These are phyloP conservation scores for Trichosporon sp. DNA, from an alignment of 1,284 basidiomycete genomes.

Conservation along the genomic window DNA sequence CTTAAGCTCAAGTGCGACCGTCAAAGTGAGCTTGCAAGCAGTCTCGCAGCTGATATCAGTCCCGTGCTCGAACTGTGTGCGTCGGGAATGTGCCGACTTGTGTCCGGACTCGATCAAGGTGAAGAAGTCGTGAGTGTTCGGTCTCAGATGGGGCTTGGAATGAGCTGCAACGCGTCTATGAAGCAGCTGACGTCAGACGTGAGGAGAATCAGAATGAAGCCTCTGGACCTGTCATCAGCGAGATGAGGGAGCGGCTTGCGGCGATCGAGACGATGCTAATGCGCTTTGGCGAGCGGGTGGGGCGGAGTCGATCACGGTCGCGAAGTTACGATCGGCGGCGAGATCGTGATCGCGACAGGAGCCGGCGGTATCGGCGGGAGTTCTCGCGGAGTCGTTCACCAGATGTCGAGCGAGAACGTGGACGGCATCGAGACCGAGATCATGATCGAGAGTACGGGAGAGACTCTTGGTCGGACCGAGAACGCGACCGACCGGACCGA, in stretches of 20 bases:
- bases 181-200: not conserved
- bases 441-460: constrained; percentile 17
- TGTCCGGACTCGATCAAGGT: constrained; percentile 43
- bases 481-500: not conserved
- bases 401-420: not conserved
- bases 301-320: constrained; percentile 19
- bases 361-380: not conserved
- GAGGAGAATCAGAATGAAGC: constrained; percentile 25
- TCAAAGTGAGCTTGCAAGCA: constrained; percentile 26
- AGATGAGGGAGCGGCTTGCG: constrained; percentile 36
- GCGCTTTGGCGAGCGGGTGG: not conserved
- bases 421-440: not conserved
- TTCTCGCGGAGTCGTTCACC: constrained; percentile 1
- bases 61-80: constrained; percentile 46
- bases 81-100: constrained; percentile 41
- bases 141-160: not conserved
- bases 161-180: not conserved
- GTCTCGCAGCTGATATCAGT: constrained; percentile 23
- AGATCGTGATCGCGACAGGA: constrained; percentile 14
- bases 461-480: not conserved
- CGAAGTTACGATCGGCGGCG: constrained; percentile 10
- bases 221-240: constrained; percentile 28
- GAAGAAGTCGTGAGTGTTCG: constrained; percentile 34
- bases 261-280: constrained; percentile 26
- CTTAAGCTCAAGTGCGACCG: constrained; percentile 46